Evolutionary conservation across 2,329 filamentous ascomycete genomes (phyloP), one percentile per base, ranked within the genome.

Genomic region (Xylariaceae sp.): DNA sequence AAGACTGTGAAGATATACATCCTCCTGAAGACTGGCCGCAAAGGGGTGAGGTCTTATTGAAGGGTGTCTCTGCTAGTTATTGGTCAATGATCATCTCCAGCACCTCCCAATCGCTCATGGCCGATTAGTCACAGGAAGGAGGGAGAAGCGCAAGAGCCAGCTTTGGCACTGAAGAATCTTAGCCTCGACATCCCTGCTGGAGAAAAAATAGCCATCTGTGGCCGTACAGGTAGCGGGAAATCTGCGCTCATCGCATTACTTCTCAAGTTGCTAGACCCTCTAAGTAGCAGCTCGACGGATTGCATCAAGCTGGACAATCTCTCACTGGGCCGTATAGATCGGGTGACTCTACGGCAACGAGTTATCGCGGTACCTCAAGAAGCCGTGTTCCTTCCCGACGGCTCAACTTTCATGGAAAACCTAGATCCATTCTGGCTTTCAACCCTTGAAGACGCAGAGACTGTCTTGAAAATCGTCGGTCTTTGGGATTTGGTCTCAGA

Each of bases 311-410:
- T 73, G 40, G 70, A 73, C 39, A 53, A 54, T 38, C 49, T 58
- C 1, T 48, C 57, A 0, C 61, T 66, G 0, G 40, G 58, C 20
- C 54, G 53, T 10, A 55, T 74, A 3, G 48, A 67, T 27, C 59
- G 68, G 2, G 7, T 51, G 1, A 49, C 55, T 0, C 58, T 73
- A 1, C 67, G 70, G 4, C 60, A 61, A 22, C 65, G 64, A 4
- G 59, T 74, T 22, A 67, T 70, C 36, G 64, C 66, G 3, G 55
- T 74, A 3, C 69, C 71, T 0, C 71, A 74, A 53, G 71, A 73
- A 8, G 51, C 66, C 2, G 64, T 71, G 6, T 71, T 74, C 54
- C 54, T 72, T 3, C 64, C 62, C 1, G 68, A 62, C 37, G 66
- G 60, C 3, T 63, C 59, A 25, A 64, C 55, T 1, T 67, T 65